These are phyloP conservation scores for Ephemerocybe angulata DNA, from an alignment of 768 basidiomycete genomes.

Conservation along the genomic window DNA sequence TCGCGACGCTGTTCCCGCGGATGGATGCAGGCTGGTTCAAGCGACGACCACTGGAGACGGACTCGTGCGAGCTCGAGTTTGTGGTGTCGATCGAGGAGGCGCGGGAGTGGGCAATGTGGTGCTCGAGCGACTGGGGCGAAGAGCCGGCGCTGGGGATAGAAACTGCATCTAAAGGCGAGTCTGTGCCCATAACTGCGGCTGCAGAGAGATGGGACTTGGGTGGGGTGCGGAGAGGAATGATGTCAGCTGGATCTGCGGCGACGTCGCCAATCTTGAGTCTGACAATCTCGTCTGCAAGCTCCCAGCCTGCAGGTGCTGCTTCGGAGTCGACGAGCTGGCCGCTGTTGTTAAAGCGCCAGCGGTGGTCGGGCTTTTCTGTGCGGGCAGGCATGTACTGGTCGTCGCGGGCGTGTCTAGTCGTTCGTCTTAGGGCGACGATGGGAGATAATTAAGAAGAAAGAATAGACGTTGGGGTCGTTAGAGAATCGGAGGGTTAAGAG, in stretches of 20 bases:
- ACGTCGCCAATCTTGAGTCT: slow-evolving; percentile 65
- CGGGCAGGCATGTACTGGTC: slow-evolving; percentile 43
- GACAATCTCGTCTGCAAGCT: slow-evolving; percentile 68
- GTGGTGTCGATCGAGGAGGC: slow-evolving; percentile 81
- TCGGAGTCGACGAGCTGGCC: slow-evolving; percentile 63
- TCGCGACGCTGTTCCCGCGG: slow-evolving; percentile 35
- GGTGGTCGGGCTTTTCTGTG: slow-evolving; percentile 42
- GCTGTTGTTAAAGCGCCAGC: slow-evolving; percentile 63
- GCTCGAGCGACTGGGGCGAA: slow-evolving; percentile 66
- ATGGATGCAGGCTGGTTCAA: slow-evolving; percentile 55
- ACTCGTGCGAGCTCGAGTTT: slow-evolving; percentile 56
- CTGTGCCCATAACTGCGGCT: slow-evolving; percentile 53
- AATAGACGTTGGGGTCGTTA: slow-evolving; percentile 58
- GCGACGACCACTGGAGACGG: slow-evolving; percentile 54
- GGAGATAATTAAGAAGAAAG: slow-evolving; percentile 20
- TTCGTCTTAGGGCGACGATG: neutral
- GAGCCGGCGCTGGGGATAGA: slow-evolving; percentile 71
- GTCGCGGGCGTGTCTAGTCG: neutral
- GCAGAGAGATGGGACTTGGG: slow-evolving; percentile 61
- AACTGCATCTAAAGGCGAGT: slow-evolving; percentile 69
- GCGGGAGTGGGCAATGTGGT: slow-evolving; percentile 71
- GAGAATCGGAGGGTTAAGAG: slow-evolving; percentile 43
- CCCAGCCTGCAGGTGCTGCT: slow-evolving; percentile 55
- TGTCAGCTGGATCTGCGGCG: slow-evolving; percentile 48
- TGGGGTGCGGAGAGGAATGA: slow-evolving; percentile 58